Evolutionary conservation across 306 rosid genomes (phyloP).

Genomic region (Vigna radiata): DNA sequence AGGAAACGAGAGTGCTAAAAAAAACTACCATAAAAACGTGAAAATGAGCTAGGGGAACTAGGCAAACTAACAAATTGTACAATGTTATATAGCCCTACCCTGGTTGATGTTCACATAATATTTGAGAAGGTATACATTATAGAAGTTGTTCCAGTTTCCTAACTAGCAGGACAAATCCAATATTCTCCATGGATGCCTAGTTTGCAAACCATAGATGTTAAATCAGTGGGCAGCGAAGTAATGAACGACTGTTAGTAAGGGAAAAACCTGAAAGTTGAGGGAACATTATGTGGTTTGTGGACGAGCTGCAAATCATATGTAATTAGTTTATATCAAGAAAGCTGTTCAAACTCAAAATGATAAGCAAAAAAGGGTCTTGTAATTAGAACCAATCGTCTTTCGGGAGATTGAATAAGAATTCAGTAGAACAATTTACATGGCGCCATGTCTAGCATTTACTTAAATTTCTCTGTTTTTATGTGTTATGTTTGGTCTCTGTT

Average conservation of each 20-base stretch:
- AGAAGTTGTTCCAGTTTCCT: conserved; percentile 11
- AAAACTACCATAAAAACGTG: background rate
- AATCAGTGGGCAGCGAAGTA: conserved; percentile 3
- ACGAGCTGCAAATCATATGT: conserved; percentile 5
- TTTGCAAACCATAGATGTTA: conserved; percentile 15
- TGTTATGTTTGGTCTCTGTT: conserved; percentile 33
- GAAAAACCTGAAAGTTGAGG: conserved; percentile 2
- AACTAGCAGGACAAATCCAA: conserved; percentile 20
- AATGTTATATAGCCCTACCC: background rate
- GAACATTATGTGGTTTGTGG: conserved; percentile 22
- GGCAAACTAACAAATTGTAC: background rate
- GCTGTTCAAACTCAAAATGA: conserved; percentile 6
- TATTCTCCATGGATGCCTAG: background rate
- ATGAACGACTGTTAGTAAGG: background rate
- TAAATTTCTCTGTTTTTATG: background rate
- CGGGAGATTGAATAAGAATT: conserved; percentile 28
- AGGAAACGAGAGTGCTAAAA: background rate
- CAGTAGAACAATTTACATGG: conserved; percentile 21
- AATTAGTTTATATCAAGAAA: background rate
- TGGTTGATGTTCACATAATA: conserved; percentile 12
- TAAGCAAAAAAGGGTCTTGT: conserved; percentile 9
- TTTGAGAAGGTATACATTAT: conserved; percentile 20
- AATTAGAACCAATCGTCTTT: conserved; percentile 21
- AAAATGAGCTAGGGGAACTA: conserved; percentile 10
- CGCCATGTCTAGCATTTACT: background rate